These are phyloP conservation scores for Pythium aquatile DNA, from an alignment of 352 stramenopile species.

Conservation along the genomic window DNA sequence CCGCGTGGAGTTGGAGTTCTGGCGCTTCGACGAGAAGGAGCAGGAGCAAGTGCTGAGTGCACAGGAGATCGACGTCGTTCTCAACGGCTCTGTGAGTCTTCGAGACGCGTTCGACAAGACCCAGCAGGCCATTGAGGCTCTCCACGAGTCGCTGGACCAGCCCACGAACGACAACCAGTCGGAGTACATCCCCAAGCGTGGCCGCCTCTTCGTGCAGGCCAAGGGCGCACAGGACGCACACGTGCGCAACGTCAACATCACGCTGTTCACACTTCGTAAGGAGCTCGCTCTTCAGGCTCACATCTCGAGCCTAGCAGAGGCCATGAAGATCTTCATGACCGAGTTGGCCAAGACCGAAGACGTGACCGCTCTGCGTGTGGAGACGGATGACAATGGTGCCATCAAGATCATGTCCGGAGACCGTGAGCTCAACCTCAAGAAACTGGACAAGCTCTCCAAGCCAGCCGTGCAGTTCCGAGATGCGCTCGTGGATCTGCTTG, in stretches of 20 bases:
- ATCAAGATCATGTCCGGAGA: conserved; percentile 50
- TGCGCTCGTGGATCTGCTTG: conserved; percentile 46
- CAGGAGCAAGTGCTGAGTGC: conserved; percentile 33
- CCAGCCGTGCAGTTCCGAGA: conserved; percentile 44
- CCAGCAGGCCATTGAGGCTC: conserved; percentile 24
- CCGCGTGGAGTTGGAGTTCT: conserved; percentile 35
- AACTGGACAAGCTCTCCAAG: conserved; percentile 43
- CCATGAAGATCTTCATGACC: conserved; percentile 39
- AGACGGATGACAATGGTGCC: conserved; percentile 37
- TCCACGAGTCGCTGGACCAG: conserved; percentile 40
- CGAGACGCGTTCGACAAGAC: conserved; percentile 32
- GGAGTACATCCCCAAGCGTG: conserved; percentile 36
- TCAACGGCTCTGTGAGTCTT: conserved; percentile 18
- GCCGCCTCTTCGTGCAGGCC: conserved; percentile 33
- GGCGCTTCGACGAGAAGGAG: conserved; percentile 49
- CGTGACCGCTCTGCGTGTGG: conserved; percentile 30
- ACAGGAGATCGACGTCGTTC: conserved; percentile 26
- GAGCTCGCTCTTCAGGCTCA: conserved; percentile 39
- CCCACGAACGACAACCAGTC: conserved; percentile 30
- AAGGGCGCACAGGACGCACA: conserved; percentile 29
- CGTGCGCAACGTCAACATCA: conserved; percentile 32
- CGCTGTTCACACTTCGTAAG: conserved; percentile 42
- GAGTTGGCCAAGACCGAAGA: conserved; percentile 51
- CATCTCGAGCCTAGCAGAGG: conserved; percentile 33
- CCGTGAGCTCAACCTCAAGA: conserved; percentile 43